Evolutionary conservation across 768 basidiomycete genomes (phyloP).

Genomic region (Trametes elegans): DNA sequence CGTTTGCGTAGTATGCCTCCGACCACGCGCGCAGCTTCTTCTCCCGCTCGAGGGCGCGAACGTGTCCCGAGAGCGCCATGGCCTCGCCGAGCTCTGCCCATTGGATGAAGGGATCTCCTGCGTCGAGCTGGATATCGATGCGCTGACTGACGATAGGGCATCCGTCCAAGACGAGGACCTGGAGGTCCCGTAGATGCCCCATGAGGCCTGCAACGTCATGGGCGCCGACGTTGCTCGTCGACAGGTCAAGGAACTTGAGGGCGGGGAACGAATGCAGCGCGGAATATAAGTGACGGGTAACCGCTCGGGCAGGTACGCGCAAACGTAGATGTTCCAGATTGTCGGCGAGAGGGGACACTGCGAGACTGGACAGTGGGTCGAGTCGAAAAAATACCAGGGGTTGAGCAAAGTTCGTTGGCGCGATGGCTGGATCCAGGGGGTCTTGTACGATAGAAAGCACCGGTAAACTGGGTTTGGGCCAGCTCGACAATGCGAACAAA

Average conservation of each 20-base stretch:
- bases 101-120: conserved; percentile 45
- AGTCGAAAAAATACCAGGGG: conserved; percentile 85
- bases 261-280: conserved; percentile 38
- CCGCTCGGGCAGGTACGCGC: conserved; percentile 66
- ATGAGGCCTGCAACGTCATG: conserved; percentile 55
- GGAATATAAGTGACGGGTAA: conserved; percentile 42
- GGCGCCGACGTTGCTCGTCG: conserved; percentile 59
- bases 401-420: conserved; percentile 61
- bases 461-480: conserved; percentile 48
- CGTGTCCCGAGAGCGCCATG: conserved; percentile 60
- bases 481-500: conserved; percentile 57
- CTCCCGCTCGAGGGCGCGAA: conserved; percentile 65
- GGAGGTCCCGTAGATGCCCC: conserved; percentile 46
- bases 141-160: conserved; percentile 38
- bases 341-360: conserved; percentile 40
- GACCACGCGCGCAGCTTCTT: conserved; percentile 53
- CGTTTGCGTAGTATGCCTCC: conserved; percentile 28
- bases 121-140: conserved; percentile 45
- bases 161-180: conserved; percentile 69
- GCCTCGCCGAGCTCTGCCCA: conserved; percentile 62
- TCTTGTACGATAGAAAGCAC: conserved; percentile 68
- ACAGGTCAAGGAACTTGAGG: conserved; percentile 70
- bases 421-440: conserved; percentile 43
- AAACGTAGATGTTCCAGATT: conserved; percentile 58
- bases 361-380: conserved; percentile 50